Evolutionary conservation across 1,139 yeast genomes (phyloP), one percentile per base, ranked within the genome.

Genomic region (Casaregolazyma lundiana): DNA sequence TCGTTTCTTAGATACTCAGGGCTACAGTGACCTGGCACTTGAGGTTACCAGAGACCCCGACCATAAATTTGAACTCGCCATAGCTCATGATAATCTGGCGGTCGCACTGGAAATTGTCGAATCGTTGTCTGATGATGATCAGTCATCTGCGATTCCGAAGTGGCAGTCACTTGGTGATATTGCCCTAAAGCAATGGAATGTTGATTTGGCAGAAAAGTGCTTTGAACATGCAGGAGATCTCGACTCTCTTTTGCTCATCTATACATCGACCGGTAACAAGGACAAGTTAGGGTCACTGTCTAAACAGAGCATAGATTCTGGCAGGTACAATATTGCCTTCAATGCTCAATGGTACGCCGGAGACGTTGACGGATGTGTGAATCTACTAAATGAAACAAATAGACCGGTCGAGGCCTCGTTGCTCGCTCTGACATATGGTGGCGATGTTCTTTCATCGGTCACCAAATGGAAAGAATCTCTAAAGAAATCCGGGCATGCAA

Each of bases 161-260:
- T 92, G 97, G 97, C 87, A 86, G 67, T 77, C 82, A 52, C 77
- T 92, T 49, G 99, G 97, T 53, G 98, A 92, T 69, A 75, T 81
- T 52, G 86, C 96, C 4, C 73, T 94, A 56, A 65, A 74, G 13
- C 76, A 77, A 51, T 92, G 95, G 88, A 81, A 90, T 58, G 76
- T 88, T 52, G 78, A 78, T 57, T 73, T 88, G 53, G 97, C 98
- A 2, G 82, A 81, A 57, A 81, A 83, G 57, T 78, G 95, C 49
- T 94, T 81, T 67, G 77, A 82, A 66, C 75, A 80, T 50, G 95
- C 97, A 19, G 74, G 79, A 49, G 99, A 92, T 65, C 73, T 81
- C 54, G 83, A 90, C 50, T 85, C 97, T 6, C 73, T 92, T 58
- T 76, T 92, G 55, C 77, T 92, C 55, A 69, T 94, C 56, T 82